A percentile compares a stretch with the other conserved stretches of the same genome.
These are phyloP conservation scores for Blastomyces parvus DNA, from an alignment of 2,329 filamentous ascomycete species.

Conservation along the genomic window DNA sequence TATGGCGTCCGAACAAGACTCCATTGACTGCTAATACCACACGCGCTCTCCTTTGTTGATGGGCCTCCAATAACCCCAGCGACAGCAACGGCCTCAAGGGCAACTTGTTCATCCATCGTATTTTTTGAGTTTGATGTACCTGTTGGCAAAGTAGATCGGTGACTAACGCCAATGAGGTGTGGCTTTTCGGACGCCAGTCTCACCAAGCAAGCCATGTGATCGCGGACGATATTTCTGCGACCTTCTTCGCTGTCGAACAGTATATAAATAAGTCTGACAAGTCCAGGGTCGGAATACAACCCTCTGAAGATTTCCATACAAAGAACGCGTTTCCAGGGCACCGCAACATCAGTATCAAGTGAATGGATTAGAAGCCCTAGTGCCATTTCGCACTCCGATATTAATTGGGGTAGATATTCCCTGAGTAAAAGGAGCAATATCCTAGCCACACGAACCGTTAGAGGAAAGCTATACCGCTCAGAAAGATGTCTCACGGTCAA, in stretches of 20 bases:
- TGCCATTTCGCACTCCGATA: slow-evolving; percentile 71
- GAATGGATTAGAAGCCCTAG: slow-evolving; percentile 74
- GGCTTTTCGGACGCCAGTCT: slow-evolving; percentile 87
- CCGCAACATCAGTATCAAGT: slow-evolving; percentile 70
- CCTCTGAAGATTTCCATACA: slow-evolving; percentile 87
- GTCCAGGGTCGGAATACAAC: slow-evolving; percentile 68
- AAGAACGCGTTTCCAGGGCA: slow-evolving; percentile 75
- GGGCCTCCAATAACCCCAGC: slow-evolving; percentile 75
- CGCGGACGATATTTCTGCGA: slow-evolving; percentile 66
- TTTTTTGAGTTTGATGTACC: slow-evolving; percentile 49
- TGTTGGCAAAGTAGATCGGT: slow-evolving; percentile 75
- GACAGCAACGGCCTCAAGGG: slow-evolving; percentile 78
- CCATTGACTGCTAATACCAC: slow-evolving; percentile 82
- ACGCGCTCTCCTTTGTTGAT: slow-evolving; percentile 55
- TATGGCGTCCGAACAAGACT: slow-evolving; percentile 78
- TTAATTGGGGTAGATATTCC: slow-evolving; percentile 64
- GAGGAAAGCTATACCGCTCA: slow-evolving; percentile 68
- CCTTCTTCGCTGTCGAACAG: slow-evolving; percentile 66
- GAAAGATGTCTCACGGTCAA: slow-evolving; percentile 69
- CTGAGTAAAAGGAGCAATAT: slow-evolving; percentile 75
- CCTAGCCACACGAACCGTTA: slow-evolving; percentile 70
- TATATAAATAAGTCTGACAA: slow-evolving; percentile 70
- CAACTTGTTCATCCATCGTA: slow-evolving; percentile 65
- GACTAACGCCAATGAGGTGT: slow-evolving; percentile 73
- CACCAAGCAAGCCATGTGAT: slow-evolving; percentile 82